phyloP scores from a whole-genome alignment of 176 grass and related monocot species.

The Paspalum vaginatum region DNA sequence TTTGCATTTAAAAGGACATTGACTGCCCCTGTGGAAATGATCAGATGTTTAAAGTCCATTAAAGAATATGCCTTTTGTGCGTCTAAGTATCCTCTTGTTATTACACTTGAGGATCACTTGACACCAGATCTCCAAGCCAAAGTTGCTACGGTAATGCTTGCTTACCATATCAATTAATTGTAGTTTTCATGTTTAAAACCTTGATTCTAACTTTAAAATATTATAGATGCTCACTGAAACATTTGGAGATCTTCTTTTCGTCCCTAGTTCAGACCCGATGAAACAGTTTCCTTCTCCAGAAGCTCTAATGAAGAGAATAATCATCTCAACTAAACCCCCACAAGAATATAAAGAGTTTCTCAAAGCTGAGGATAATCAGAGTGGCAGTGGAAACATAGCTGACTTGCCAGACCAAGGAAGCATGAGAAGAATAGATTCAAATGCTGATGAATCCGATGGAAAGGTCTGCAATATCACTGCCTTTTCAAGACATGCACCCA shows the following conservation, averaged over 20 bases:
- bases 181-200: not conserved
- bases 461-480: slow-evolving; percentile 52
- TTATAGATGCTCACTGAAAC: slow-evolving; percentile 75
- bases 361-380: slow-evolving; percentile 52
- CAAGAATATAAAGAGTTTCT: slow-evolving; percentile 87
- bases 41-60: slow-evolving; percentile 84
- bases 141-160: slow-evolving; percentile 76
- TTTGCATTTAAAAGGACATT: slow-evolving; percentile 68
- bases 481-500: slow-evolving; percentile 2
- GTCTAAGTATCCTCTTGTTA: slow-evolving; percentile 80
- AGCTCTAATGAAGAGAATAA: slow-evolving; percentile 73
- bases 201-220: slow-evolving; percentile 33
- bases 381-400: not conserved
- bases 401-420: slow-evolving; percentile 42
- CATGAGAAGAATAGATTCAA: slow-evolving; percentile 56
- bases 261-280: slow-evolving; percentile 60
- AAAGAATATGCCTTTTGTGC: slow-evolving; percentile 76
- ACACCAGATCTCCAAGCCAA: slow-evolving; percentile 89
- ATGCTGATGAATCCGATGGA: slow-evolving; percentile 67
- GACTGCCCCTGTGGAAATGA: slow-evolving; percentile 74
- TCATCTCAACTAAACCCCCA: slow-evolving; percentile 97
- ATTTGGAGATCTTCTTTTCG: slow-evolving; percentile 76
- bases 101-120: slow-evolving; percentile 98
- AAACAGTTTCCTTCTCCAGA: slow-evolving; percentile 92
- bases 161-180: slow-evolving; percentile 7